Conservation (phyloP, 768 basidiomycete species). For the Lactarius tabidus region DNA sequence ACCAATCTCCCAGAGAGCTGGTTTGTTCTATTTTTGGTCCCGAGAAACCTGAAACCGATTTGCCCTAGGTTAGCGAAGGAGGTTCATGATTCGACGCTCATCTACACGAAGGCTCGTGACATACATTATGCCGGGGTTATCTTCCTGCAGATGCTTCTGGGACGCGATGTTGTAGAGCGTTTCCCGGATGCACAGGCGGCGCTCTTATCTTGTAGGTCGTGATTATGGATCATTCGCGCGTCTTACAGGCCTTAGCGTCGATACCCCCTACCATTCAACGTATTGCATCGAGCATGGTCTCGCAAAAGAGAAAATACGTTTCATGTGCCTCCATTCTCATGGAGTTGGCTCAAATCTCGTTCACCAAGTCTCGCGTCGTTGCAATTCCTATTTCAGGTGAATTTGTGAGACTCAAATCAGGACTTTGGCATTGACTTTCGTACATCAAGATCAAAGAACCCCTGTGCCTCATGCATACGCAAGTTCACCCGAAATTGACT, state of each 20-base stretch:
- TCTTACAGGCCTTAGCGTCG: slow-evolving; percentile 37
- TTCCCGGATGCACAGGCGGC: slow-evolving; percentile 56
- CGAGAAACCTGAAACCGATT: background rate
- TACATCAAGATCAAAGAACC: slow-evolving; percentile 41
- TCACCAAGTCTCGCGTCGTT: slow-evolving; percentile 14
- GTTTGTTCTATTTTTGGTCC: slow-evolving; percentile 34
- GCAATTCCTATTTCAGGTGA: slow-evolving; percentile 32
- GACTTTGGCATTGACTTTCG: background rate
- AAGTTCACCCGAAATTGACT: slow-evolving; percentile 64
- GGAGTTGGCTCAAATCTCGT: slow-evolving; percentile 37
- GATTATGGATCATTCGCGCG: background rate
- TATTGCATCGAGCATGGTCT: slow-evolving; percentile 57
- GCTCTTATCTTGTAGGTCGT: slow-evolving; percentile 49
- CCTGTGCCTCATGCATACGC: slow-evolving; percentile 44
- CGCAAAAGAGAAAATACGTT: slow-evolving; percentile 49
- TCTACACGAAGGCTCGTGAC: slow-evolving; percentile 75
- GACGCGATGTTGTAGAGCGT: slow-evolving; percentile 55
- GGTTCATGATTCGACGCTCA: slow-evolving; percentile 69
- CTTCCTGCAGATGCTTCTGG: slow-evolving; percentile 82
- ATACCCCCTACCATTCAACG: slow-evolving; percentile 51
- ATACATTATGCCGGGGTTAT: slow-evolving; percentile 79
- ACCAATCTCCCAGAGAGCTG: slow-evolving; percentile 41
- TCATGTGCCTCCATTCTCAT: slow-evolving; percentile 56
- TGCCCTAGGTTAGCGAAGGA: slow-evolving; percentile 67
- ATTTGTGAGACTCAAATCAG: background rate